Percentiles rank a stretch among this genome's conserved stretches.
These are phyloP conservation scores for Rosa lucieae DNA, from an alignment of 306 rosid species.

Conservation along the genomic window DNA sequence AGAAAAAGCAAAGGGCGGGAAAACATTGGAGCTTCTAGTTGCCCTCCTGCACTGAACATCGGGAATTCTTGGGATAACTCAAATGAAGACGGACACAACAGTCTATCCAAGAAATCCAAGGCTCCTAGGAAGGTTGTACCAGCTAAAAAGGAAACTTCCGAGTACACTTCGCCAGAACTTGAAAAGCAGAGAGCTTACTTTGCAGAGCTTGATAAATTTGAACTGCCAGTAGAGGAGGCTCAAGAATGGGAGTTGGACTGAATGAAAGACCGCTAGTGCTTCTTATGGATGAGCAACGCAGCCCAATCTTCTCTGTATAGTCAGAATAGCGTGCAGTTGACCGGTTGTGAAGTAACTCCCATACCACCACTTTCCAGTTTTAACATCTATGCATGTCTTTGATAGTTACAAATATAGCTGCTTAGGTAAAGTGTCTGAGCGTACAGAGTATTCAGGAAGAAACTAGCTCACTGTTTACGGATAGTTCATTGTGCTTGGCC, in stretches of 20 bases:
- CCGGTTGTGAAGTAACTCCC: conserved; percentile 17
- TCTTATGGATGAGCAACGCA: conserved; percentile 12
- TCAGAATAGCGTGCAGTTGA: conserved; percentile 21
- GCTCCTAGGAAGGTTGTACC: conserved; percentile 46
- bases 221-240: conserved; percentile 68
- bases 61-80: conserved; percentile 23
- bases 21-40: conserved; percentile 29
- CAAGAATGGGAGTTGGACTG: conserved; percentile 47
- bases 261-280: conserved; percentile 12
- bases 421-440: conserved; percentile 6
- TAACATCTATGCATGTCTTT: conserved; percentile 14
- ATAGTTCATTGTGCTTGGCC: background rate
- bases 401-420: background rate
- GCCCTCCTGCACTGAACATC: conserved; percentile 32
- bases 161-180: conserved; percentile 41
- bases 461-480: background rate
- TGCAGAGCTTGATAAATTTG: conserved; percentile 68
- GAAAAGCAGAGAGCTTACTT: conserved; percentile 65
- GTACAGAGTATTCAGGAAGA: background rate
- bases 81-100: conserved; percentile 24
- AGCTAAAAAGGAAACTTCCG: conserved; percentile 14
- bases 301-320: conserved; percentile 30
- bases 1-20: conserved; percentile 37
- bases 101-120: conserved; percentile 35
- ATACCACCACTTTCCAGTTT: conserved; percentile 13